These are phyloP conservation scores for Vachellia pachyceras DNA, from an alignment of 306 rosid genomes.

Conservation along the genomic window DNA sequence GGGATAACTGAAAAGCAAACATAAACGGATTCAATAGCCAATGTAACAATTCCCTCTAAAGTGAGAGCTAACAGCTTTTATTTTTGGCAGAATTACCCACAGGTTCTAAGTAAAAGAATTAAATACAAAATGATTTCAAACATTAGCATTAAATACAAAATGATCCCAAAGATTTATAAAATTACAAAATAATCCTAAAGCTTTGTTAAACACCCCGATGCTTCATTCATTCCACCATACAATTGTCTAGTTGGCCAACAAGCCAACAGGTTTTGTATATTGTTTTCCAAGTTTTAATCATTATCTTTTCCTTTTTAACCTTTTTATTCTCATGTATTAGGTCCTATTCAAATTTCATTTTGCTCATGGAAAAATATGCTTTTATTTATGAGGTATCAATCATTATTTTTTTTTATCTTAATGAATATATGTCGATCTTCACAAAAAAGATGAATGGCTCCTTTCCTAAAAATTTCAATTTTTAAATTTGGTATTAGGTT, in stretches of 20 bases:
- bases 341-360: slow-evolving; percentile 37
- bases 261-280: slow-evolving; percentile 25
- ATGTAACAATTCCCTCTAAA: background rate
- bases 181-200: no score
- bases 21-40: background rate
- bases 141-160: no score
- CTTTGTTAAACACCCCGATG: no score
- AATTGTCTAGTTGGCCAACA: slow-evolving; percentile 51
- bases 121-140: no score
- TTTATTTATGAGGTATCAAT: slow-evolving; percentile 39
- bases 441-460: background rate
- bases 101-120: no score
- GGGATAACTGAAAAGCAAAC: background rate
- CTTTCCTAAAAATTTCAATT: no score
- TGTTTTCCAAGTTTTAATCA: slow-evolving; percentile 45
- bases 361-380: slow-evolving; percentile 40
- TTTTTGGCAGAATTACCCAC: no score
- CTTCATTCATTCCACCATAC: slow-evolving; percentile 40
- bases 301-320: slow-evolving; percentile 31
- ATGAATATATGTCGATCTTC: background rate
- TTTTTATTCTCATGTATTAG: slow-evolving; percentile 45
- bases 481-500: no score
- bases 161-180: no score
- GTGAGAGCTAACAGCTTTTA: background rate
- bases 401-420: background rate